Evolutionary conservation across 306 rosid species (phyloP), one percentile per base, ranked within the genome.

Genomic region (Macrotyloma uniflorum): DNA sequence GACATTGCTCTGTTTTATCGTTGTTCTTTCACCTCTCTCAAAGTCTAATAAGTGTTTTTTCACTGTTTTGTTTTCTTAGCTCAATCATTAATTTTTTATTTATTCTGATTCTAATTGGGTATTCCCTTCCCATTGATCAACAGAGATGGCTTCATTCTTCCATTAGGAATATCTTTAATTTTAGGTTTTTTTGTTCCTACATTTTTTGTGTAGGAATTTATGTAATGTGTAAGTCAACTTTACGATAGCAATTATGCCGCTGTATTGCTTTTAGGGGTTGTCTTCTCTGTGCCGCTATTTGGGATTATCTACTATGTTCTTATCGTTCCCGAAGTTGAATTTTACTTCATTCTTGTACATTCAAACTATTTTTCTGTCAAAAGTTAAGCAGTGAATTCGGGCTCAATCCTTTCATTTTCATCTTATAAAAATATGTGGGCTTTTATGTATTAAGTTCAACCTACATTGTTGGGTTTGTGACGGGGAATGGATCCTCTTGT

Each of bases 391-490:
- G 11, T 30, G 16, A 19, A 30, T 75, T 46, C 20, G 35, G n/a
- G 30, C 12, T 63, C 13, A 11, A 7, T 19, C 19, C 10, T 46
- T 65, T 43, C 5, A 58, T 59, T 62, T 45, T 62, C 47, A 28
- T 74, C 54, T 46, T 57, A 18, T 12, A 20, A 26, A 74, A 75
- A 49, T 76, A 47, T 49, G 53, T 24, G 30, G 42, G 58, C 22
- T 9, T 35, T 16, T 16, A 8, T 64, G 42, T 65, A 2, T 35
- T 16, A 65, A 49, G 32, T 33, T 42, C 68, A 16, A 26, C 58
- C 46, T 57, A n/a, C 19, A 20, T 63, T 54, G 23, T 38, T 8
- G 24, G 55, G 55, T 20, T 75, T 61, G 49, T 61, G 11, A 62
- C 18, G 35, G 33, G 40, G 63, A 70, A 10, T 49, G 59, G 46